Conservation (phyloP, 768 basidiomycete genomes). For the Tylopilus vinaceipallidus region DNA sequence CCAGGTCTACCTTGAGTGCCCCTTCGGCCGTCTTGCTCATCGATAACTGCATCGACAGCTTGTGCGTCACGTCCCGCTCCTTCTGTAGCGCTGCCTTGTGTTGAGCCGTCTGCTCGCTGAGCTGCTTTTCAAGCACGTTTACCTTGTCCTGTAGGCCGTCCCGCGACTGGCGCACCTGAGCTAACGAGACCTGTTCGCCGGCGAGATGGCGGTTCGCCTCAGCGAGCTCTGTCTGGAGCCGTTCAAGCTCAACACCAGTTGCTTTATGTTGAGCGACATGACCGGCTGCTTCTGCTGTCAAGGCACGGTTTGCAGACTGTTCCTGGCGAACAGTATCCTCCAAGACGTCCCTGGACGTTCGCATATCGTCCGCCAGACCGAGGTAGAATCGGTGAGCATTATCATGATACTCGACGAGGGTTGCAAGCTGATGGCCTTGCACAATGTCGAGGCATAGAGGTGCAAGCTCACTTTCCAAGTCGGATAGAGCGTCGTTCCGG, state of each 20-base stretch:
- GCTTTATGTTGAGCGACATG: slow-evolving; percentile 42
- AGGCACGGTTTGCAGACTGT: slow-evolving; percentile 14
- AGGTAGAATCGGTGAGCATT: slow-evolving; percentile 38
- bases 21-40: slow-evolving; percentile 65
- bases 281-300: slow-evolving; percentile 38
- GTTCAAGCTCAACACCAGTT: slow-evolving; percentile 41
- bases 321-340: slow-evolving; percentile 16
- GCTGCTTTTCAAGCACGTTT: slow-evolving; percentile 25
- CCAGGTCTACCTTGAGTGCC: slow-evolving; percentile 63
- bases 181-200: slow-evolving; percentile 21
- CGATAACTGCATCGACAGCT: slow-evolving; percentile 49
- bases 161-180: slow-evolving; percentile 15
- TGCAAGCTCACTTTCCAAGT: slow-evolving; percentile 21
- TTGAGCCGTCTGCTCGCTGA: slow-evolving; percentile 32
- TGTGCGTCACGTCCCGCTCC: slow-evolving; percentile 46
- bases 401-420: slow-evolving; percentile 15
- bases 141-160: slow-evolving; percentile 29
- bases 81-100: slow-evolving; percentile 40
- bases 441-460: slow-evolving; percentile 17
- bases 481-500: neutral
- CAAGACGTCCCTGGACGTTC: slow-evolving; percentile 10
- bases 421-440: slow-evolving; percentile 7
- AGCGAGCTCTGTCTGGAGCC: slow-evolving; percentile 37
- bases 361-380: slow-evolving; percentile 35
- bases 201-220: slow-evolving; percentile 20